These are phyloP conservation scores for Bodo saltans DNA, from an alignment of 78 protist species.

Conservation along the genomic window DNA sequence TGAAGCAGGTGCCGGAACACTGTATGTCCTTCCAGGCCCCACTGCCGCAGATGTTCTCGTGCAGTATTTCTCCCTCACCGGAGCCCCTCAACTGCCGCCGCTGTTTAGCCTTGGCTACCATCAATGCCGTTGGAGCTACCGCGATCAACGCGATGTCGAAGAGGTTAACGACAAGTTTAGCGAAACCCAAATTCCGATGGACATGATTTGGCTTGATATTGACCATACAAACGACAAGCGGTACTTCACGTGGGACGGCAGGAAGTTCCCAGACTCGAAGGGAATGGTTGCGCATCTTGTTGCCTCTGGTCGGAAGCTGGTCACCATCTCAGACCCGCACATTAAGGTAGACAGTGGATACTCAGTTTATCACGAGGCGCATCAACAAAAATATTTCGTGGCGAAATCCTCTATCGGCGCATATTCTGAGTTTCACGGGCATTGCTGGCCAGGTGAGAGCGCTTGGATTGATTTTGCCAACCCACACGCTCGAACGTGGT, in stretches of 20 bases:
- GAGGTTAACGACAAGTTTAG: slow-evolving; percentile 70
- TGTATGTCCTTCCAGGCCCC: slow-evolving; percentile 84
- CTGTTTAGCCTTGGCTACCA: slow-evolving; percentile 90
- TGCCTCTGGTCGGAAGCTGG: slow-evolving; percentile 67
- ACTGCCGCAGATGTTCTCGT: slow-evolving; percentile 38
- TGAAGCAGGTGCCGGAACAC: slow-evolving; percentile 80
- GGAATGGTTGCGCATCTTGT: slow-evolving; percentile 68
- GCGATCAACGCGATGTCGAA: slow-evolving; percentile 52
- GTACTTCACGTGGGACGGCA: slow-evolving; percentile 97
- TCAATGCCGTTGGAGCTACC: slow-evolving; percentile 99
- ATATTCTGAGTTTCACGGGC: slow-evolving; percentile 94
- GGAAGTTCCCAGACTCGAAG: slow-evolving; percentile 65
- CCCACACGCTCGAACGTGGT: slow-evolving; percentile 76
- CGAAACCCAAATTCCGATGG: slow-evolving; percentile 84
- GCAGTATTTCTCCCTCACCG: slow-evolving; percentile 82
- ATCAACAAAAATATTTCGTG: slow-evolving; percentile 51
- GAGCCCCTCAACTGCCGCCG: slow-evolving; percentile 88
- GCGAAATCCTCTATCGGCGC: slow-evolving; percentile 59
- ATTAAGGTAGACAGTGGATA: slow-evolving; percentile 76
- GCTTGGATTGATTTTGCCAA: slow-evolving; percentile 84
- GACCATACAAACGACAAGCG: slow-evolving; percentile 95
- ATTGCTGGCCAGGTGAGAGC: slow-evolving; percentile 96
- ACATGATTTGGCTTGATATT: slow-evolving; percentile 98
- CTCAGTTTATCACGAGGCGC: slow-evolving; percentile 75
- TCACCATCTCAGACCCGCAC: slow-evolving; percentile 97